Evolutionary conservation across 345 rosid genomes (phyloP), one percentile per base, ranked within the genome.

Genomic region (Citrus medica): DNA sequence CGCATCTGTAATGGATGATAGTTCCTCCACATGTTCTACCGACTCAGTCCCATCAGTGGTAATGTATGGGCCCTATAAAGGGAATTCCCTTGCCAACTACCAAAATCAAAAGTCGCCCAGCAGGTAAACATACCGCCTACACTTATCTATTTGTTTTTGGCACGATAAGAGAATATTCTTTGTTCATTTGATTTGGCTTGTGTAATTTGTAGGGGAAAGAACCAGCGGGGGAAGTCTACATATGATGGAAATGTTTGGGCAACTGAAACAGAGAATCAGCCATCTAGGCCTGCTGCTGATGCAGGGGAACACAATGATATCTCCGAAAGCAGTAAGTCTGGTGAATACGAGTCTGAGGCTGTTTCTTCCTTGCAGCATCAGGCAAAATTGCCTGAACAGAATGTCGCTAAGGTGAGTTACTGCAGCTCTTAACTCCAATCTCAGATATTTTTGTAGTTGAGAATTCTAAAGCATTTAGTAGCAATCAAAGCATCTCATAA

Each of bases 21-120:
- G 97, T 86, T 94, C 99, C 53, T 93, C 98, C 62, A 90, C 98
- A 1, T 93, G 97, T 82, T 93, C 98, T 25, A 89, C 92, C 14
- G 97, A 95, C 74, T 93, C 96, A 0, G 86, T 91, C 61, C 96
- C 87, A 59, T 88, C 96, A 13, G 86, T 86, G 75, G 90, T 85
- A 65, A 85, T 84, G 80, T 88, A 84, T 86, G 93, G 92, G 28
- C 86, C 90, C 56, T 83, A 84, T 73, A 92, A 86, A 76, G 91
- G 86, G 75, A 90, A 77, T 83, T 76, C 84, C 1, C 78, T 80
- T 77, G 79, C 86, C 28, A 88, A 82, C 78, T 61, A 75, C 79
- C 93, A 82, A 42, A 83, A 76, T 76, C 86, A 88, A 80, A 89
- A 78, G 27, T 83, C 88, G 38, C 90, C 86, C 62, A 78, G 83